These are phyloP conservation scores for Clonostachys solani DNA, from an alignment of 2,329 filamentous ascomycete genomes.

Conservation along the genomic window DNA sequence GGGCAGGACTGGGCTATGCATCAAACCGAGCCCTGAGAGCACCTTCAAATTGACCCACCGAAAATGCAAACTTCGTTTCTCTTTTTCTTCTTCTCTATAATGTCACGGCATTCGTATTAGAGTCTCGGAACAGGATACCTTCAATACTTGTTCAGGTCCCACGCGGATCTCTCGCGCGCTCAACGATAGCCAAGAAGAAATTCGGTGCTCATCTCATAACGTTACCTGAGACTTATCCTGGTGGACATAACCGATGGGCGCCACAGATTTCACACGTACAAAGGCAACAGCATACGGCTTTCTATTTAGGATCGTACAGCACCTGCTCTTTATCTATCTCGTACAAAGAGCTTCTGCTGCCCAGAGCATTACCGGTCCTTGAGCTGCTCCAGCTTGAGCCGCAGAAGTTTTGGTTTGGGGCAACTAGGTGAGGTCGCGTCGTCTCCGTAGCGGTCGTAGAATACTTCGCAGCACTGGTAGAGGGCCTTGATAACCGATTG, in stretches of 20 bases:
- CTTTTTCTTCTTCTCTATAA: slow-evolving; percentile 48
- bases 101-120: slow-evolving; percentile 95
- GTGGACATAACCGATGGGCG: no score
- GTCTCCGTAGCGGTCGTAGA: slow-evolving; percentile 78
- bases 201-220: slow-evolving; percentile 63
- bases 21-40: no score
- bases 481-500: slow-evolving; percentile 73
- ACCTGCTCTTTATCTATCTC: no score
- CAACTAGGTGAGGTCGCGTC: slow-evolving; percentile 76
- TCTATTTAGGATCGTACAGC: no score
- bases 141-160: slow-evolving; percentile 94
- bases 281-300: no score
- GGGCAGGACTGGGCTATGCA: no score
- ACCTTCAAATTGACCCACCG: no score
- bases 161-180: slow-evolving; percentile 86
- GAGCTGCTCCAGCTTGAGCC: slow-evolving; percentile 80
- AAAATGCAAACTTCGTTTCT: background rate
- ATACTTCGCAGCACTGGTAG: slow-evolving; percentile 89
- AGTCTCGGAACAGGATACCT: slow-evolving; percentile 89
- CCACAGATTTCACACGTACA: no score
- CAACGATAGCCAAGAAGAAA: slow-evolving; percentile 90
- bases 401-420: slow-evolving; percentile 74
- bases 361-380: slow-evolving; percentile 27
- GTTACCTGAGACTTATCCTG: slow-evolving; percentile 47
- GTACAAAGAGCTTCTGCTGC: no score